These are phyloP conservation scores for Aspergillus floridensis DNA, from an alignment of 2,329 filamentous ascomycete species.

Conservation along the genomic window DNA sequence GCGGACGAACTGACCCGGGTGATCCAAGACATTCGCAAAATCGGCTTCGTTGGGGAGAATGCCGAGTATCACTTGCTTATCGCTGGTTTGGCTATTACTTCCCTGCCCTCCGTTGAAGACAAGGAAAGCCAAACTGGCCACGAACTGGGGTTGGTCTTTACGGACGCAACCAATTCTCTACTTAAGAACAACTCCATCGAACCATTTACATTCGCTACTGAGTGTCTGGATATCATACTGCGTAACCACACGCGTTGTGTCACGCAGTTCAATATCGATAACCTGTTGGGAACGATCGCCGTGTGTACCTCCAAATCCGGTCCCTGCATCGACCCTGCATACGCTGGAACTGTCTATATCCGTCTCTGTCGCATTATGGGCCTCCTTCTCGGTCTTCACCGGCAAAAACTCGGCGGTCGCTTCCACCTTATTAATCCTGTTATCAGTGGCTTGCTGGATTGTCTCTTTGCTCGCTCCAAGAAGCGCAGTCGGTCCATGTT, in stretches of 20 bases:
- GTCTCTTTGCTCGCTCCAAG: constrained; percentile 52
- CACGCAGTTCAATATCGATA: constrained; percentile 48
- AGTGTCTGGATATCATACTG: constrained; percentile 41
- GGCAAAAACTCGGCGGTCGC: constrained; percentile 58
- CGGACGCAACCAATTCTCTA: constrained; percentile 32
- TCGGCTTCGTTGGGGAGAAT: constrained; percentile 30
- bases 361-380: constrained; percentile 55
- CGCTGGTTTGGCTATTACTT: constrained; percentile 35
- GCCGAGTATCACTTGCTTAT: constrained; percentile 36
- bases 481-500: constrained; percentile 31
- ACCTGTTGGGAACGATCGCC: constrained; percentile 39
- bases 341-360: constrained; percentile 48
- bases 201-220: constrained; percentile 40
- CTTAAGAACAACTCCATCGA: constrained; percentile 33
- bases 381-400: constrained; percentile 55
- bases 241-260: constrained; percentile 42
- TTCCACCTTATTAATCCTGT: constrained; percentile 58
- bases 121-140: constrained; percentile 36
- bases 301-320: constrained; percentile 35
- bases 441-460: constrained; percentile 55
- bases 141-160: constrained; percentile 39
- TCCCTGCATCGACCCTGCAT: constrained; percentile 31
- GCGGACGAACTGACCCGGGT: constrained; percentile 29
- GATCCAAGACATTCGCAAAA: constrained; percentile 31
- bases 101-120: constrained; percentile 35